Percentiles rank a stretch among this genome's conserved stretches.
Evolutionary conservation across 805 yeast species (phyloP).

Genomic region (Saccharomycopsis sp.): DNA sequence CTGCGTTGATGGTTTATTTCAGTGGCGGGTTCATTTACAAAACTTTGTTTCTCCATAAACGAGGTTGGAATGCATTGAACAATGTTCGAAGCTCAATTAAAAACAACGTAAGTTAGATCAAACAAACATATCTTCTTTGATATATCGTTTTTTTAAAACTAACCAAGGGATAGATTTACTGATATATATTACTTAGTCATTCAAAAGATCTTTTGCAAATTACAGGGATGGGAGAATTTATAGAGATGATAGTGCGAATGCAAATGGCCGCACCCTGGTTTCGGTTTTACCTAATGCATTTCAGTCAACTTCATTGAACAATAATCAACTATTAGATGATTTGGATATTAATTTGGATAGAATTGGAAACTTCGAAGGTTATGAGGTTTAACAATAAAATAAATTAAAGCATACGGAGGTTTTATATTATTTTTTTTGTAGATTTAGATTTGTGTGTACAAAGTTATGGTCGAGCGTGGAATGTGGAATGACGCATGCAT

Average conservation of each 20-base stretch:
- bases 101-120: conserved; percentile 17
- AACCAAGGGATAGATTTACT: neutral
- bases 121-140: neutral
- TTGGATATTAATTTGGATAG: conserved; percentile 11
- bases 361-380: neutral
- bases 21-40: conserved; percentile 36
- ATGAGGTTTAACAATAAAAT: no score
- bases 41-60: conserved; percentile 9
- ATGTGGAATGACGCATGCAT: no score
- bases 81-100: conserved; percentile 9
- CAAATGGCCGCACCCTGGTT: no score
- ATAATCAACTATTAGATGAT: conserved; percentile 11
- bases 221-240: conserved; percentile 5
- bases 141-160: neutral
- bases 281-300: neutral
- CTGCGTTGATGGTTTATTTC: conserved; percentile 37
- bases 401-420: no score
- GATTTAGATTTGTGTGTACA: no score
- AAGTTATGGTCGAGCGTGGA: no score
- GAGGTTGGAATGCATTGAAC: conserved; percentile 12
- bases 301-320: neutral
- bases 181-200: conserved; percentile 4
- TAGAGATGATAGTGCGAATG: neutral
- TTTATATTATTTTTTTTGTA: no score
- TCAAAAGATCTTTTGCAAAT: conserved; percentile 7